Evolutionary conservation across 2,329 filamentous ascomycete genomes (phyloP).

Genomic region (Xylariaceae sp.): DNA sequence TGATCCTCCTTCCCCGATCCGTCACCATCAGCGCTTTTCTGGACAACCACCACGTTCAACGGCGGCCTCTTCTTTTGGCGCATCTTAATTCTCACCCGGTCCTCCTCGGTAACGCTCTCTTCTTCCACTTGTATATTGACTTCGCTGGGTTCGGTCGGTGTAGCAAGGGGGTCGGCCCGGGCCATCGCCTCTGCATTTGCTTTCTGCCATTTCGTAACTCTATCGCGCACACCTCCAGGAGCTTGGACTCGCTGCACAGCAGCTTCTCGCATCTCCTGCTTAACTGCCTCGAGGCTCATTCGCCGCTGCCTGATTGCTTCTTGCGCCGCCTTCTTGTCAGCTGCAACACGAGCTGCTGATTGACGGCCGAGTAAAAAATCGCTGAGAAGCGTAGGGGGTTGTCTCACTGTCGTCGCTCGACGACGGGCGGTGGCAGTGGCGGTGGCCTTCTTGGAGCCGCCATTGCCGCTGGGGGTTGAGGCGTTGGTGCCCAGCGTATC

Average conservation of each 20-base stretch:
- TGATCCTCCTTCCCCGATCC: conserved; percentile 44
- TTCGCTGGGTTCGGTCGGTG: conserved; percentile 65
- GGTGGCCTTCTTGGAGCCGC: conserved; percentile 32
- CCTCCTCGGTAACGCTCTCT: conserved; percentile 66
- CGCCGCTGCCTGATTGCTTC: conserved; percentile 54
- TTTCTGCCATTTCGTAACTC: conserved; percentile 86
- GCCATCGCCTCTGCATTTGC: conserved; percentile 71
- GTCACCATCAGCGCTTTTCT: conserved; percentile 39
- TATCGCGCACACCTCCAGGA: conserved; percentile 74
- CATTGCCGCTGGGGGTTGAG: conserved; percentile 31
- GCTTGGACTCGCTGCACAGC: conserved; percentile 65
- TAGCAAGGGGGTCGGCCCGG: conserved; percentile 57
- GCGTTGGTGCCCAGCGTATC: conserved; percentile 22
- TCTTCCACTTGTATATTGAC: conserved; percentile 66
- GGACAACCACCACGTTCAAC: conserved; percentile 41
- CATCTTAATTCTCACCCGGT: conserved; percentile 63
- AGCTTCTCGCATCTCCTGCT: conserved; percentile 65
- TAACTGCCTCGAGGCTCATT: conserved; percentile 65
- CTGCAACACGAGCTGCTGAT: conserved; percentile 60
- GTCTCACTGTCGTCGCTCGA: conserved; percentile 38
- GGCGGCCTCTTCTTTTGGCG: conserved; percentile 52
- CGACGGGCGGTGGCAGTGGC: conserved; percentile 36
- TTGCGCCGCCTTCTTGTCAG: conserved; percentile 48
- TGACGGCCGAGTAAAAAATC: conserved; percentile 44
- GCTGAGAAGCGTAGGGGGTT: conserved; percentile 39